Evolutionary conservation across 495 filamentous ascomycete species (phyloP).

Genomic region (Podospora tetraspora): DNA sequence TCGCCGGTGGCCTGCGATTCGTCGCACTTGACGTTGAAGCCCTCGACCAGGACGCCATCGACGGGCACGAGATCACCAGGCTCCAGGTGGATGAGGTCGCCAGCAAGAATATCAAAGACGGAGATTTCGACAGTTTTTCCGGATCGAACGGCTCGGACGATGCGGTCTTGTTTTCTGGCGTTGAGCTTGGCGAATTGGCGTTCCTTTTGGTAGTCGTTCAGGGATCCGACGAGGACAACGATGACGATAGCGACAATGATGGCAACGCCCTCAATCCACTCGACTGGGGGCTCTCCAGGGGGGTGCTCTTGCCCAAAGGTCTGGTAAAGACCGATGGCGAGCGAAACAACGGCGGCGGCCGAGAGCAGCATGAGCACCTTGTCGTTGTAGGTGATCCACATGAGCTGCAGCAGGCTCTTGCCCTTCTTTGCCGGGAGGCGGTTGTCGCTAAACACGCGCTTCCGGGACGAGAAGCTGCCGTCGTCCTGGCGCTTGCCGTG

Average conservation of each 20-base stretch:
- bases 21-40: constrained; percentile 73
- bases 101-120: constrained; percentile 64
- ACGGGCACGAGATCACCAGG: constrained; percentile 73
- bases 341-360: constrained; percentile 64
- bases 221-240: constrained; percentile 66
- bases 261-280: constrained; percentile 78
- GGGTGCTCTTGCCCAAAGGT: constrained; percentile 44
- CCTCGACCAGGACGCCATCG: constrained; percentile 66
- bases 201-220: constrained; percentile 78
- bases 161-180: constrained; percentile 71
- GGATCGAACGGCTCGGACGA: constrained; percentile 71
- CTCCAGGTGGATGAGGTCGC: constrained; percentile 68
- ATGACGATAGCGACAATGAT: constrained; percentile 73
- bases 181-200: constrained; percentile 75
- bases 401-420: constrained; percentile 63
- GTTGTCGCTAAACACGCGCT: constrained; percentile 67
- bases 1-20: constrained; percentile 83
- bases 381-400: constrained; percentile 86
- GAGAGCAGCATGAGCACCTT: constrained; percentile 75
- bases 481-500: constrained; percentile 17
- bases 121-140: constrained; percentile 68
- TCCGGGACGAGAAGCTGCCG: constrained; percentile 55
- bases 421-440: constrained; percentile 67
- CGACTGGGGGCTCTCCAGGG: constrained; percentile 45
- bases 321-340: constrained; percentile 70